A percentile compares a stretch with the other conserved stretches of the same genome.
These are phyloP conservation scores for Immersiella caudata DNA, from an alignment of 495 filamentous ascomycete species.

Conservation along the genomic window DNA sequence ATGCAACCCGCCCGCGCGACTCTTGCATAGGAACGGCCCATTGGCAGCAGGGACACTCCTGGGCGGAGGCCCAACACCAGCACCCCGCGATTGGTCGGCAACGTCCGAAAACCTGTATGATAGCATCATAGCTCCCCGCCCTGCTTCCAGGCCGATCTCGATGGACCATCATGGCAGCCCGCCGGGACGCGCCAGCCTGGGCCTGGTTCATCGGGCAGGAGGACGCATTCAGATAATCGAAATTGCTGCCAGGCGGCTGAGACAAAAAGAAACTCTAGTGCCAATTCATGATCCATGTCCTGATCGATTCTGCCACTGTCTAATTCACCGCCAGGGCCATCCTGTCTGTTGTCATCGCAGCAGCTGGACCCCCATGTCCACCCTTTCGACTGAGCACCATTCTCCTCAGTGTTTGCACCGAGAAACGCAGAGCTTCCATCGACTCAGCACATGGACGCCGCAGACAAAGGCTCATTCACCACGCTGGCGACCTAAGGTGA, in stretches of 20 bases:
- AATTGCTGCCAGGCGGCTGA: not conserved
- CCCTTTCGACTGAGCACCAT: not conserved
- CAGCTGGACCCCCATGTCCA: not conserved
- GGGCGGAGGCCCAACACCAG: slow-evolving; percentile 4
- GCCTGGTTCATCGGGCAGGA: not conserved
- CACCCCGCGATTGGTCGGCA: slow-evolving; percentile 23
- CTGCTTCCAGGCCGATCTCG: slow-evolving; percentile 25
- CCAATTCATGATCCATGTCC: slow-evolving; percentile 3
- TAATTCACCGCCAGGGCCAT: not conserved
- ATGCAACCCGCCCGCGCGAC: not conserved
- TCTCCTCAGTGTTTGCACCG: not conserved
- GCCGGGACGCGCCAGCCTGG: not conserved
- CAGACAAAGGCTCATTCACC: not conserved
- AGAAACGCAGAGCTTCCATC: not conserved
- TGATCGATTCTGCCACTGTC: not conserved
- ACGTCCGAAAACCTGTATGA: slow-evolving; percentile 29
- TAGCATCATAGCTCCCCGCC: slow-evolving; percentile 36
- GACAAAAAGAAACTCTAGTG: not conserved
- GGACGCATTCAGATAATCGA: not conserved
- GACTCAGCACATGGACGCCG: not conserved
- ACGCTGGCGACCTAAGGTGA: too few relatives aligned
- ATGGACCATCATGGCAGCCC: slow-evolving; percentile 4
- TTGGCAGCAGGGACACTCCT: not conserved
- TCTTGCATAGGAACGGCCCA: not conserved
- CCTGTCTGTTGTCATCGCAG: not conserved